A percentile compares a stretch with the other conserved stretches of the same genome.
Evolutionary conservation across 352 stramenopile genomes (phyloP).

Genomic region (Globisporangium camurandrum): DNA sequence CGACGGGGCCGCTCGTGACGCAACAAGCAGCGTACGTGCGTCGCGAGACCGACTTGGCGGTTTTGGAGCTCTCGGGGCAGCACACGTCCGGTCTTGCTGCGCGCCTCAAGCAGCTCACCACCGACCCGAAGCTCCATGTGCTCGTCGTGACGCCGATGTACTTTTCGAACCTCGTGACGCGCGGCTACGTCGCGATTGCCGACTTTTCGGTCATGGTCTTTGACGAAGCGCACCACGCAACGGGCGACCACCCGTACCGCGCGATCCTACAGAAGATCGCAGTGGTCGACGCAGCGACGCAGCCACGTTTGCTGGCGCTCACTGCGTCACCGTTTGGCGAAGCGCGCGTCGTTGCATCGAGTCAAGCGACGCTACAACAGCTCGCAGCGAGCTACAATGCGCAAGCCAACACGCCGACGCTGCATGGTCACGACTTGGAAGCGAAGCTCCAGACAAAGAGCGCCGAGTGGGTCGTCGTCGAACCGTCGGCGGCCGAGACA

Average conservation of each 20-base stretch:
- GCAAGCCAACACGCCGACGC: slow-evolving; percentile 52
- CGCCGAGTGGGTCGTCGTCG: slow-evolving; percentile 46
- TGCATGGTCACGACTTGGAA: slow-evolving; percentile 36
- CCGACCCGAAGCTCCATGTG: slow-evolving; percentile 23
- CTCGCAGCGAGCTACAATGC: slow-evolving; percentile 41
- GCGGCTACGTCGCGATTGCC: slow-evolving; percentile 23
- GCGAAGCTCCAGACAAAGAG: slow-evolving; percentile 45
- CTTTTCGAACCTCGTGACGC: slow-evolving; percentile 54
- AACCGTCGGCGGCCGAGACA: slow-evolving; percentile 24
- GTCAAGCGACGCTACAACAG: slow-evolving; percentile 26
- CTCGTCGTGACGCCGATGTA: slow-evolving; percentile 64
- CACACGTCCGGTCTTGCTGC: slow-evolving; percentile 14
- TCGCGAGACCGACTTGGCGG: slow-evolving; percentile 48
- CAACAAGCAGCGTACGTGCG: slow-evolving; percentile 68
- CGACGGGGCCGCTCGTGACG: slow-evolving; percentile 62
- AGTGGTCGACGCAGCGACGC: slow-evolving; percentile 11
- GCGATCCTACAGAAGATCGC: slow-evolving; percentile 40
- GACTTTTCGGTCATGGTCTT: slow-evolving; percentile 73
- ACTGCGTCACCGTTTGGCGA: slow-evolving; percentile 73
- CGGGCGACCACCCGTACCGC: slow-evolving; percentile 50
- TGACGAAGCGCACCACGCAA: slow-evolving; percentile 76
- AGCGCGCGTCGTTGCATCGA: slow-evolving; percentile 24
- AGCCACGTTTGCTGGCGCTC: slow-evolving; percentile 53
- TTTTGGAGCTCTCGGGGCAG: slow-evolving; percentile 53
- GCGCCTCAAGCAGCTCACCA: slow-evolving; percentile 10